A percentile compares a stretch with the other conserved stretches of the same genome.
phyloP scores from a whole-genome alignment of 768 basidiomycete genomes.

The Pilatotrama ljubarskyi region DNA sequence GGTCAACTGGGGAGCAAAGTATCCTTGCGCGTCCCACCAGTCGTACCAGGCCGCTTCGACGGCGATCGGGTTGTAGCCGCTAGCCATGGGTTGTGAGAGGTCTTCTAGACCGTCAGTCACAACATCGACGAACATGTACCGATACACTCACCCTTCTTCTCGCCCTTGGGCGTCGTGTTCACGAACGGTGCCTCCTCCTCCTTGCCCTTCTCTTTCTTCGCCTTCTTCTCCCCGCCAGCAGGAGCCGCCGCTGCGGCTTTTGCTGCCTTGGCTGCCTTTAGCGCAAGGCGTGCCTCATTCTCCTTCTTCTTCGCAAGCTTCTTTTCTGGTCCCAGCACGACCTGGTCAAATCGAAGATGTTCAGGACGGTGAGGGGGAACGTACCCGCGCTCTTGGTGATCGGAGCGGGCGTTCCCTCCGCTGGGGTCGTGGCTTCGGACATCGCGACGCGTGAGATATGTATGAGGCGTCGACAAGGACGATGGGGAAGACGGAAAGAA shows the following conservation, averaged over 20 bases:
- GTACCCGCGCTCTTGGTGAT: constrained; percentile 19
- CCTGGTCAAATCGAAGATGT: not conserved
- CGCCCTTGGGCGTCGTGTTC: constrained; percentile 84
- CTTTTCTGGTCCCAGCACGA: constrained; percentile 40
- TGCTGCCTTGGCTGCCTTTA: constrained; percentile 45
- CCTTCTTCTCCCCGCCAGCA: constrained; percentile 71
- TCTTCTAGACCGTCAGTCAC: constrained; percentile 47
- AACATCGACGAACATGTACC: not conserved
- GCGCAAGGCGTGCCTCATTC: constrained; percentile 76
- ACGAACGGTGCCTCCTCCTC: constrained; percentile 75
- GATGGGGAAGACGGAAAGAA: constrained; percentile 12
- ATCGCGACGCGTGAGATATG: constrained; percentile 4
- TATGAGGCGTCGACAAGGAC: constrained; percentile 6
- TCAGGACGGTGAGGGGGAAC: not conserved
- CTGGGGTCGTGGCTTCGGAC: constrained; percentile 5
- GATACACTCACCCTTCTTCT: constrained; percentile 81
- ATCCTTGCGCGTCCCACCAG: constrained; percentile 93
- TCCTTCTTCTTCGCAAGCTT: constrained; percentile 83
- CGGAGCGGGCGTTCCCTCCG: constrained; percentile 6
- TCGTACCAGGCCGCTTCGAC: constrained; percentile 98
- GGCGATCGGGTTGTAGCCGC: constrained; percentile 93
- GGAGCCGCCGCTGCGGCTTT: constrained; percentile 46
- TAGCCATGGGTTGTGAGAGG: constrained; percentile 81
- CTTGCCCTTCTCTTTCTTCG: constrained; percentile 74
- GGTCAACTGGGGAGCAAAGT: constrained; percentile 76